Evolutionary conservation across 2,329 filamentous ascomycete genomes (phyloP), one percentile per base, ranked within the genome.

Genomic region (Colletotrichum sp.): DNA sequence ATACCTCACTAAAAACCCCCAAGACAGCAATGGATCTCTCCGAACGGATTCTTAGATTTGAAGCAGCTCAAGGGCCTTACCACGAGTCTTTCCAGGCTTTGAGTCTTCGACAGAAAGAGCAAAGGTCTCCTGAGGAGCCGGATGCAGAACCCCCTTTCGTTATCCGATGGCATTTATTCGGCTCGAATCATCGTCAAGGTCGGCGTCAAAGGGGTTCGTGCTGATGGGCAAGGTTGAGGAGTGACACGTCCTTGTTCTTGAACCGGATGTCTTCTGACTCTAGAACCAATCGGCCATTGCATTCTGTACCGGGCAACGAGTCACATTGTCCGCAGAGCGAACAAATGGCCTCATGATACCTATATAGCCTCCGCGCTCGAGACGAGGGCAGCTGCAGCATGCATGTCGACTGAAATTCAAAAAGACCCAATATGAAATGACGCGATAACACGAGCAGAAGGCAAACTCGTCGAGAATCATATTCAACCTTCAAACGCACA

Each of bases 261-360:
- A n/a, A 52, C 4, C 10, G 10, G n/a, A 52, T 13, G n/a, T 1
- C 10, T 52, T n/a, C 21, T 52, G 43, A 21, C 39, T 0, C 39
- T n/a, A 52, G n/a, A 52, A 52, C 8, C 1, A 3, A 0, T 10
- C 0, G 10, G 12, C 0, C 18, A 13, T 0, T 21, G n/a, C 10
- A 21, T 52, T 48, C n/a, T 52, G 43, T 48, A 1, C n/a, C 43
- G 10, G 43, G 2, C 0, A 48, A 21, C 9, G 6, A 7, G 10
- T 13, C 43, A 3, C n/a, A 13, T 52, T 13, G 6, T 12, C 6
- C 6, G n/a, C 6, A 13, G 10, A 52, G 10, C n/a, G 43, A 52
- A 52, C 28, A 52, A 13, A 48, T 48, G 39, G 39, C 39, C 43
- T 21, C 7, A 36, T 36, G 14, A 36, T 16, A 36, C 34, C 14